A percentile compares a stretch with the other conserved stretches of the same genome.
phyloP scores from a whole-genome alignment of 2,329 filamentous ascomycete genomes.

The Aulographum hederae region DNA sequence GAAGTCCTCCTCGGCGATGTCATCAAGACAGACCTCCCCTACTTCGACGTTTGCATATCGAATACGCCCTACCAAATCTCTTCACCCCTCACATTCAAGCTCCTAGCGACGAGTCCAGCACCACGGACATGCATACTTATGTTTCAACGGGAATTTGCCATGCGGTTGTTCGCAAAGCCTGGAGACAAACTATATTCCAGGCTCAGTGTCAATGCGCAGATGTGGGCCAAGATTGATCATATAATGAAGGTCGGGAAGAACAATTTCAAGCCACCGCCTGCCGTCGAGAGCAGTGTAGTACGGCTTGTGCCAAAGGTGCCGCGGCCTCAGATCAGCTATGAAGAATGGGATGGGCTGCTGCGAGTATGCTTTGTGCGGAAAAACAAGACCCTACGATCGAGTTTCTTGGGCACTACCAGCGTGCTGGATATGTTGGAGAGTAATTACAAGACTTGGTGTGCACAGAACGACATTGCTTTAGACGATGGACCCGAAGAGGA shows the following conservation, averaged over 20 bases:
- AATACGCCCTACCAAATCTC: slow-evolving; percentile 72
- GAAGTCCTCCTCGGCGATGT: slow-evolving; percentile 84
- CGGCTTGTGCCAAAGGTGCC: slow-evolving; percentile 76
- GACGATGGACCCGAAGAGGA: slow-evolving; percentile 42
- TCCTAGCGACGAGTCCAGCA: slow-evolving; percentile 64
- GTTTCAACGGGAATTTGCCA: slow-evolving; percentile 91
- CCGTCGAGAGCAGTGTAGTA: slow-evolving; percentile 83
- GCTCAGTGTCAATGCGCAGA: slow-evolving; percentile 84
- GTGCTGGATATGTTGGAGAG: slow-evolving; percentile 67
- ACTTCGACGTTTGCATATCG: slow-evolving; percentile 69
- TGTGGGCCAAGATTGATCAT: slow-evolving; percentile 51
- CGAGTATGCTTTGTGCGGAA: slow-evolving; percentile 70
- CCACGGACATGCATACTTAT: slow-evolving; percentile 79
- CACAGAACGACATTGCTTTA: slow-evolving; percentile 62
- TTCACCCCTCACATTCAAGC: slow-evolving; percentile 77
- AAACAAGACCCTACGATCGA: slow-evolving; percentile 74
- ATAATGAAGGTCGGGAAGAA: slow-evolving; percentile 91
- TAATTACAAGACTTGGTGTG: slow-evolving; percentile 83
- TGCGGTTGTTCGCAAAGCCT: slow-evolving; percentile 72
- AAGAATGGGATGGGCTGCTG: slow-evolving; percentile 86
- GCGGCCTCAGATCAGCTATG: slow-evolving; percentile 73
- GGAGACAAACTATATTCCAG: slow-evolving; percentile 80
- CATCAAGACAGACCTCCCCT: slow-evolving; percentile 67
- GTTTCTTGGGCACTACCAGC: slow-evolving; percentile 62
- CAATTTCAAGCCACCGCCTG: slow-evolving; percentile 89